phyloP scores from a whole-genome alignment of 2,329 filamentous ascomycete species.

The Helminthosporium solani region DNA sequence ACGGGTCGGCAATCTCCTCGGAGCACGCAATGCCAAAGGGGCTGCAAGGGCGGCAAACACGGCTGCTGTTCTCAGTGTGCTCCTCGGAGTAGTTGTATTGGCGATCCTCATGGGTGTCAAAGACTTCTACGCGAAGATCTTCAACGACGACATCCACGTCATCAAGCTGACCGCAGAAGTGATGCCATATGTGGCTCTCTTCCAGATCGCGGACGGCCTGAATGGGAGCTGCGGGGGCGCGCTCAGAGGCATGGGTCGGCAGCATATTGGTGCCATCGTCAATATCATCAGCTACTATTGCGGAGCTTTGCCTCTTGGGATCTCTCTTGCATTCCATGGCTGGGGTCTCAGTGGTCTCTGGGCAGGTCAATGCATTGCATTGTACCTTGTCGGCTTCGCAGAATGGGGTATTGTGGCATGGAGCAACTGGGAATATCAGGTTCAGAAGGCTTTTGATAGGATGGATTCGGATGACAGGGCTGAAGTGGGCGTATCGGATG shows the following conservation, averaged over 20 bases:
- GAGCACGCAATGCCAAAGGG: slow-evolving; percentile 63
- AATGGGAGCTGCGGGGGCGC: slow-evolving; percentile 83
- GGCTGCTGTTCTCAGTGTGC: slow-evolving; percentile 70
- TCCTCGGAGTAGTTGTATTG: slow-evolving; percentile 68
- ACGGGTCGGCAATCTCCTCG: slow-evolving; percentile 77
- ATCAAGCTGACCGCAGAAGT: slow-evolving; percentile 72
- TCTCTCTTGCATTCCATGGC: slow-evolving; percentile 81
- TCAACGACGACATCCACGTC: slow-evolving; percentile 75
- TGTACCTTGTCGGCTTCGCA: slow-evolving; percentile 74
- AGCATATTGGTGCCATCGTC: slow-evolving; percentile 80
- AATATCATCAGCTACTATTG: slow-evolving; percentile 84
- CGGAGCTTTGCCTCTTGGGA: slow-evolving; percentile 76
- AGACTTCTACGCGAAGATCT: slow-evolving; percentile 72
- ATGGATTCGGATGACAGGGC: slow-evolving; percentile 58
- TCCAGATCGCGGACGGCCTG: slow-evolving; percentile 85
- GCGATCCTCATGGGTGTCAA: slow-evolving; percentile 68
- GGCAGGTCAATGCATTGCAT: slow-evolving; percentile 71
- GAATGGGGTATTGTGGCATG: slow-evolving; percentile 79
- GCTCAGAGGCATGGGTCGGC: slow-evolving; percentile 78
- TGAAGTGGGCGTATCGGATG: slow-evolving; percentile 36
- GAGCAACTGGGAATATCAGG: slow-evolving; percentile 75
- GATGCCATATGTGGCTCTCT: slow-evolving; percentile 82
- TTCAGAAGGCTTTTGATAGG: slow-evolving; percentile 67
- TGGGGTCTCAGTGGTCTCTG: slow-evolving; percentile 81
- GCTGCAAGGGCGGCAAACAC: slow-evolving; percentile 73